Base-by-base conservation (phyloP, 768 basidiomycete genomes). In the Mycena venus region DNA sequence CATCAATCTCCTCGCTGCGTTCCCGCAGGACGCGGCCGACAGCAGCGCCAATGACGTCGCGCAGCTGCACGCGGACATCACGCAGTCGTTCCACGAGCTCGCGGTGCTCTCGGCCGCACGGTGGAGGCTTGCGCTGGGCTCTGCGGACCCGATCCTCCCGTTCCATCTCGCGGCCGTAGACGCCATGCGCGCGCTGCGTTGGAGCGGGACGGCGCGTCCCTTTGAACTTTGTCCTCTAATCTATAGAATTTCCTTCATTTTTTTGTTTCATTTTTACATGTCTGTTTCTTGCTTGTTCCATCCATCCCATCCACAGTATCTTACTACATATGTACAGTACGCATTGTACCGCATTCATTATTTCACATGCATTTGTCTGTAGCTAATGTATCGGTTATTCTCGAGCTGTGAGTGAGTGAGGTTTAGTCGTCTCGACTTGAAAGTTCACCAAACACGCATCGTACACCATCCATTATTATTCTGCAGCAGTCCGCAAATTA, bases 121-220 rank as follows among this genome's bases (percentile, higher is more conserved):
- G 58, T 91, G 88, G 88, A 86, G 85, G 73, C 83, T 90, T 7
- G 60, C 70, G 42, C 70, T 51, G n/a, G 59, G 27, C 58, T 86
- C 83, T 32, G 86, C 84, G 65, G 87, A 90, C 77, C 86, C 90
- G 12, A 84, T 85, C 44, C 81, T 96, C 63, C 95, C 95, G 15
- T 90, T 93, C 79, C 95, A 96, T 79, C 85, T 96, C 40, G 92
- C 91, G 34, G 93, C 94, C 19, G 86, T 94, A 29, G 91, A 94
- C 70, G 86, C 86, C 23, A 93, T 95, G 90, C 82, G 83, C 82
- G 83, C 40, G 81, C 82, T 56, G 86, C 86, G 21, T 78, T 88
- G 62, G 84, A 83, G 56, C 82, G 82, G 19, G 86, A 86, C 64
- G 82, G 73, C 11, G 40, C 42, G 27, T 71, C 64, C 19, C 38